phyloP scores from a whole-genome alignment of 495 filamentous ascomycete species.

The Platismatia glauca region DNA sequence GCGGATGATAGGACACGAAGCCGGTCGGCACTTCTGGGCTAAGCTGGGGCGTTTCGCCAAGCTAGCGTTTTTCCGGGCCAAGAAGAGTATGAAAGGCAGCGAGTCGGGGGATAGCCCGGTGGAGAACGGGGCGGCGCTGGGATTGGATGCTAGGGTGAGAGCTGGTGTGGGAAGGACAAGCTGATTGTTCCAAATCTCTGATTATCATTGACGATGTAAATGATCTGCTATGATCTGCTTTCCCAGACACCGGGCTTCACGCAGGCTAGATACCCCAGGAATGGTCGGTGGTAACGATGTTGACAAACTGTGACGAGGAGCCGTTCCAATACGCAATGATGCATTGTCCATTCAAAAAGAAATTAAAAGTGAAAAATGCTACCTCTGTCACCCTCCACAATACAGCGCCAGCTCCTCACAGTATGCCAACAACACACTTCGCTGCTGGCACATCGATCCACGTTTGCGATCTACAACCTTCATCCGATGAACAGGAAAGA shows the following conservation, averaged over 20 bases:
- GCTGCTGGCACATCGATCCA: not conserved
- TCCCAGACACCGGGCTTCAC: not conserved
- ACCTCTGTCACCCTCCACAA: no score
- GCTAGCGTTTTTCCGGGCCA: conserved; percentile 45
- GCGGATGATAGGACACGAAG: conserved; percentile 75
- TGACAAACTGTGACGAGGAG: not conserved
- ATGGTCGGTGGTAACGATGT: not conserved
- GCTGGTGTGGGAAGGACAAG: not conserved
- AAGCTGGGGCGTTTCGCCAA: conserved; percentile 81
- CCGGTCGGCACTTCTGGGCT: conserved; percentile 87
- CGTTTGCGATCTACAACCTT: not conserved
- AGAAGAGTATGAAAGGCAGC: conserved; percentile 24
- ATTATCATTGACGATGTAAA: not conserved
- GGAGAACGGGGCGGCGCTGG: conserved; percentile 10
- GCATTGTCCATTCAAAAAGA: not conserved
- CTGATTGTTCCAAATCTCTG: not conserved
- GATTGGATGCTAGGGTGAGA: conserved; percentile 17
- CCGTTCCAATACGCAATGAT: not conserved
- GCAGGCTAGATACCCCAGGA: not conserved
- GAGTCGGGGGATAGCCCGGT: conserved; percentile 11
- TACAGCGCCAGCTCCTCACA: not conserved
- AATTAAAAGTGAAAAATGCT: not conserved
- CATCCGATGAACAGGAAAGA: not conserved
- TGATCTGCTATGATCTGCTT: not conserved
- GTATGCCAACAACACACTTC: not conserved